Percentiles rank a stretch among this genome's conserved stretches.
These are phyloP conservation scores for Aschersonia sp. DNA, from an alignment of 2,329 filamentous ascomycete genomes.

Conservation along the genomic window DNA sequence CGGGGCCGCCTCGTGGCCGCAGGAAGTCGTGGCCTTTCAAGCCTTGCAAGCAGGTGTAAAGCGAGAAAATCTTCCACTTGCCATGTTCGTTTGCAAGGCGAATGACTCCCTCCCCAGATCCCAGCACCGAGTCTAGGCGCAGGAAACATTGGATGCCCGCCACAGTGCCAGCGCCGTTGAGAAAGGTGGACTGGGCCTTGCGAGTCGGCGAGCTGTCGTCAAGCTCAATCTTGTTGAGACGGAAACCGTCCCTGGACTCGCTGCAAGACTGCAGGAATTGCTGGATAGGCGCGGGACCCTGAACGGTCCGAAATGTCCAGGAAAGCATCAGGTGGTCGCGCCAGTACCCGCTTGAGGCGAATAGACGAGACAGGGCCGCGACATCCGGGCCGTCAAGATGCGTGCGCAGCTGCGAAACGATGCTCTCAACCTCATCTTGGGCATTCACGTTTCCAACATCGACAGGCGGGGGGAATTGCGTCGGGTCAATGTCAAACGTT, in stretches of 20 bases:
- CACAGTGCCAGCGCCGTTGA: constrained; percentile 35
- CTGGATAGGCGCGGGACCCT: constrained; percentile 24
- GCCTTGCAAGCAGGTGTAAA: constrained; percentile 45
- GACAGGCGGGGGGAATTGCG: constrained; percentile 18
- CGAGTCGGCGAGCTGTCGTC: constrained; percentile 29
- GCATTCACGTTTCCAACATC: constrained; percentile 17
- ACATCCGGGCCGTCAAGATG: constrained; percentile 21
- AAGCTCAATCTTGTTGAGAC: constrained; percentile 27
- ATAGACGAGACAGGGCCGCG: constrained; percentile 19
- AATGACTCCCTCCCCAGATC: constrained; percentile 40
- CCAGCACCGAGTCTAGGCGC: constrained; percentile 35
- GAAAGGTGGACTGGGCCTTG: constrained; percentile 24
- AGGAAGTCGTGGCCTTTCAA: constrained; percentile 34
- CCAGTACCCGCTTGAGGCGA: constrained; percentile 36
- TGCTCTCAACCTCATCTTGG: constrained; percentile 18
- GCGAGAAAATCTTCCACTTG: constrained; percentile 46
- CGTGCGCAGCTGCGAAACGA: constrained; percentile 26
- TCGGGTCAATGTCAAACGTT: no score
- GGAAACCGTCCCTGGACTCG: constrained; percentile 19
- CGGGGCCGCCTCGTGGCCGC: constrained; percentile 36
- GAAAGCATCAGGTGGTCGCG: constrained; percentile 42
- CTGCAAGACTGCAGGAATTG: constrained; percentile 20
- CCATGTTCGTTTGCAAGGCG: constrained; percentile 29
- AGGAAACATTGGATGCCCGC: constrained; percentile 43
- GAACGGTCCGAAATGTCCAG: constrained; percentile 39